These are phyloP conservation scores for Pseudogymnoascus sp. DNA, from an alignment of 2,329 filamentous ascomycete genomes.

Conservation along the genomic window DNA sequence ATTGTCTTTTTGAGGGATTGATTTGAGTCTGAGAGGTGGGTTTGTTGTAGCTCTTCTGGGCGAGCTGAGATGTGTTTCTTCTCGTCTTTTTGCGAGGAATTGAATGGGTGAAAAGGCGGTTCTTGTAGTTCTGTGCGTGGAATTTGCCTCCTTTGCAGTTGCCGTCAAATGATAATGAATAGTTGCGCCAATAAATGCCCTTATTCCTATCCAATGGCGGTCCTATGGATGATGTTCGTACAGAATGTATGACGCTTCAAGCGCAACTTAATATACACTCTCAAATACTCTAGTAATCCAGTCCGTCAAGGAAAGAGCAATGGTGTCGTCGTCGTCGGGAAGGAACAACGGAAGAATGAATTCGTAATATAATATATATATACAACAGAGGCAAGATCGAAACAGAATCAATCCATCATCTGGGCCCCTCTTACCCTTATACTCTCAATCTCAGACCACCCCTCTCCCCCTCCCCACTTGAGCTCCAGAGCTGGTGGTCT, in stretches of 20 bases:
- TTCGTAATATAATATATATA: neutral
- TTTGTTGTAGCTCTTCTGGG: neutral
- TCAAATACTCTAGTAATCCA: conserved; percentile 3
- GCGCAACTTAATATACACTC: neutral
- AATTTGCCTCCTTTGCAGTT: neutral
- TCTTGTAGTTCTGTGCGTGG: neutral
- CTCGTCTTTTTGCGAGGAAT: neutral
- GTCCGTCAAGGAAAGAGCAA: conserved; percentile 2
- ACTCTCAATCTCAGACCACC: neutral
- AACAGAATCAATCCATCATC: neutral
- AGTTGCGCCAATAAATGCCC: too few species aligned
- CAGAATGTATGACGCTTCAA: conserved; percentile 2
- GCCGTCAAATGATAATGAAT: neutral
- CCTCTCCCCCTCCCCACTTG: neutral
- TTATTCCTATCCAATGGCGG: neutral
- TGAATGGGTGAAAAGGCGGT: neutral
- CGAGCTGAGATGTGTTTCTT: neutral
- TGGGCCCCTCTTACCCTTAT: neutral
- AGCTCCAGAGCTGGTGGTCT: neutral
- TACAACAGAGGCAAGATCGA: neutral
- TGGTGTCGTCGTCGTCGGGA: neutral
- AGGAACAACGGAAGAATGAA: neutral
- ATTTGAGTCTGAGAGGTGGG: neutral
- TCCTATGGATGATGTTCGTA: neutral
- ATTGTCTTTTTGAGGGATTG: neutral